Evolutionary conservation across 2,329 filamentous ascomycete species (phyloP).

Genomic region (Colletotrichum viniferum): DNA sequence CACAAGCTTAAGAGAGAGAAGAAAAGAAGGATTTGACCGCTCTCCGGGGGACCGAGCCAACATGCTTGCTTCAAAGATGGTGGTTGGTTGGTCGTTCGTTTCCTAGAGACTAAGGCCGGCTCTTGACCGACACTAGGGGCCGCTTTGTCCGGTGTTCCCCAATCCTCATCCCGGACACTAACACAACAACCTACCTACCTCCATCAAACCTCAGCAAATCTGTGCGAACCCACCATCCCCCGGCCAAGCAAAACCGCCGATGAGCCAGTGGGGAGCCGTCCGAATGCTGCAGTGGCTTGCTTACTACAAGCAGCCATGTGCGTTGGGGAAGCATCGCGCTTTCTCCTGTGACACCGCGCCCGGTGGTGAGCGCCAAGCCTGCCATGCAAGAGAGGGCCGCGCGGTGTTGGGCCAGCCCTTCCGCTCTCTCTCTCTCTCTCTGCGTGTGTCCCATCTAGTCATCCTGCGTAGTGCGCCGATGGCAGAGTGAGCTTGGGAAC

Average conservation of each 20-base stretch:
- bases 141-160: conserved; percentile 19
- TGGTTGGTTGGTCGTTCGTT: not conserved
- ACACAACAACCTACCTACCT: not conserved
- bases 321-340: not conserved
- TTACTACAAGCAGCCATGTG: not conserved
- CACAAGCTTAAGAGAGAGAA: not conserved
- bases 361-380: not conserved
- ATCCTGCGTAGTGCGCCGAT: not conserved
- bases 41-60: conserved; percentile 8
- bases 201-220: not conserved
- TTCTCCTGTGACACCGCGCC: not conserved
- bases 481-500: not conserved
- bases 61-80: not conserved
- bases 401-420: not conserved
- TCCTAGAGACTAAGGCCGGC: not conserved
- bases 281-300: not conserved
- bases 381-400: conserved; percentile 9
- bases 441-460: not conserved
- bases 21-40: not conserved
- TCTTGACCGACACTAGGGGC: conserved; percentile 8
- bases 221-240: not conserved
- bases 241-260: not conserved
- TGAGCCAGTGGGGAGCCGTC: not conserved
- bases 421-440: not conserved
- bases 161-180: conserved; percentile 13